phyloP scores from a whole-genome alignment of 257 asterid genomes.

The Nicotiana paniculata region DNA sequence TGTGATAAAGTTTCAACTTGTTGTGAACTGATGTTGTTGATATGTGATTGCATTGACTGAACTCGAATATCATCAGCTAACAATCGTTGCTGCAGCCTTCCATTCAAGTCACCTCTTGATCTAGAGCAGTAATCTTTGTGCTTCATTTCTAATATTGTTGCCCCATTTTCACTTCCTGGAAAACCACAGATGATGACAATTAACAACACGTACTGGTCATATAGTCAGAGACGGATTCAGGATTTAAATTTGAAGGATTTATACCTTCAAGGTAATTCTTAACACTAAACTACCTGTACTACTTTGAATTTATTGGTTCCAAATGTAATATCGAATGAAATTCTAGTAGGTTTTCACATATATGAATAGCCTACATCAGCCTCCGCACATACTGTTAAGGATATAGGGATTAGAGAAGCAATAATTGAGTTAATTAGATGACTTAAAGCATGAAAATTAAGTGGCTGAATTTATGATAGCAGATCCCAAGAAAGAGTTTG shows the following conservation, averaged over 20 bases:
- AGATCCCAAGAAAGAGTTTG: constrained; percentile 8
- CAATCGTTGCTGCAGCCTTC: constrained; percentile 28
- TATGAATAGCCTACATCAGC: too few species aligned
- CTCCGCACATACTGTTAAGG: background rate
- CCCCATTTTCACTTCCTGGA: constrained; percentile 60
- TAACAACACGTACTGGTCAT: too few species aligned
- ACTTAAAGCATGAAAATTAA: background rate
- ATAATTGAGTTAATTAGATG: background rate
- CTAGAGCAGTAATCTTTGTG: constrained; percentile 43
- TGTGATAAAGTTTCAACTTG: constrained; percentile 28
- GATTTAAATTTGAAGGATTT: too few species aligned
- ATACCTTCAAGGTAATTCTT: too few species aligned
- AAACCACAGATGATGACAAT: background rate
- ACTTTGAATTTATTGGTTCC: too few species aligned
- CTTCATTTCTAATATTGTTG: constrained; percentile 65
- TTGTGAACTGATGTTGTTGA: constrained; percentile 27
- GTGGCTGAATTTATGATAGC: background rate
- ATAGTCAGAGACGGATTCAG: background rate
- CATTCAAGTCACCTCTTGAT: constrained; percentile 21
- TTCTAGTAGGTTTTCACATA: too few species aligned
- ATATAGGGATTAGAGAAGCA: background rate
- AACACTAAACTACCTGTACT: too few species aligned
- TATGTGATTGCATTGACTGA: constrained; percentile 45
- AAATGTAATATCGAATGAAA: too few species aligned
- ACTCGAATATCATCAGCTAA: constrained; percentile 43